A percentile compares a stretch with the other conserved stretches of the same genome.
These are phyloP conservation scores for Lachnellula occidentalis DNA, from an alignment of 2,329 filamentous ascomycete genomes.

Conservation along the genomic window DNA sequence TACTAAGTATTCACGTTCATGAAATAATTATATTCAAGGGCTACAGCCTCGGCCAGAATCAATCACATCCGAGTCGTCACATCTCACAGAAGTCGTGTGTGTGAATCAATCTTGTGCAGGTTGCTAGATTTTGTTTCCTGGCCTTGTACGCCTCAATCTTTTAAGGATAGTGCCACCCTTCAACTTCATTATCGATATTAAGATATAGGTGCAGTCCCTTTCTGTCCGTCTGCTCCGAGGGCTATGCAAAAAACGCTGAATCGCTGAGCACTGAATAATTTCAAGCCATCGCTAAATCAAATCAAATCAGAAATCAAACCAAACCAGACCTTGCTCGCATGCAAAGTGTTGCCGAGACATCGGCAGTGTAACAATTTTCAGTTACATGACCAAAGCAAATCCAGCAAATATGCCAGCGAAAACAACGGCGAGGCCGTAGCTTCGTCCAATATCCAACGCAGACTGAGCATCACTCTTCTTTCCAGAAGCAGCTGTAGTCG, in stretches of 20 bases:
- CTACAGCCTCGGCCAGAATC: neutral
- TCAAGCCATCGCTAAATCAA: slow-evolving; percentile 18
- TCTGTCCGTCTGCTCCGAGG: slow-evolving; percentile 1
- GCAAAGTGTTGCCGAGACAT: neutral
- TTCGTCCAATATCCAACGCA: slow-evolving; percentile 46
- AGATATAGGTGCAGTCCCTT: slow-evolving; percentile 8
- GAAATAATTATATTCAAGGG: neutral
- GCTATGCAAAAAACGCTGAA: slow-evolving; percentile 17
- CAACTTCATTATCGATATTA: slow-evolving; percentile 13
- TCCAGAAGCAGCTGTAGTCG: slow-evolving; percentile 26
- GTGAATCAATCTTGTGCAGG: neutral
- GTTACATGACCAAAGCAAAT: slow-evolving; percentile 48
- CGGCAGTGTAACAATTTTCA: neutral
- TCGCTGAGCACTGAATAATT: slow-evolving; percentile 13
- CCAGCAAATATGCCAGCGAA: slow-evolving; percentile 51
- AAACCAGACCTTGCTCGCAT: neutral
- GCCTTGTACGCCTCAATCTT: neutral
- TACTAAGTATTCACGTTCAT: slow-evolving; percentile 11
- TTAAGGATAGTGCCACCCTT: neutral
- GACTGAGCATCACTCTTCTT: slow-evolving; percentile 30
- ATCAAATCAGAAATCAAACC: slow-evolving; percentile 11
- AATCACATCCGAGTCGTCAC: neutral
- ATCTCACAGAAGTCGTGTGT: neutral
- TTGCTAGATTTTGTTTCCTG: neutral
- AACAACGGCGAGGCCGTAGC: slow-evolving; percentile 51